Percentiles rank a stretch among this genome's conserved stretches.
Evolutionary conservation across 805 yeast genomes (phyloP).

Genomic region (Saccharomyces cerevisiae): DNA sequence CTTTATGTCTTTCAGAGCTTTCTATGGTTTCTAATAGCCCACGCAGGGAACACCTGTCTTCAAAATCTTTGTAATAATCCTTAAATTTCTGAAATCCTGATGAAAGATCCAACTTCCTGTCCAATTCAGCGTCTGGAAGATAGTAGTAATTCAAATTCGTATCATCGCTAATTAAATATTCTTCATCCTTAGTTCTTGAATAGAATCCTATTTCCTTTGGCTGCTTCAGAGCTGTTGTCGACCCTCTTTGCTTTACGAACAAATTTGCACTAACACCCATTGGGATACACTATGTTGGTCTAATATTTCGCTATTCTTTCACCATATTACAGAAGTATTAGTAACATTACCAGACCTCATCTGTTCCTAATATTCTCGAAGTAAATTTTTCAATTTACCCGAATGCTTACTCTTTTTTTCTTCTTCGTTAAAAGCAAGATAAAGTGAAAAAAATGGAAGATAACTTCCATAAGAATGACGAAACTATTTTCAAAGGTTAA

Average conservation of each 20-base stretch:
- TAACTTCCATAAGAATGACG: conserved; percentile 1
- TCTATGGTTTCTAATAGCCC: conserved; percentile 50
- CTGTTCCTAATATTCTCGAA: neutral
- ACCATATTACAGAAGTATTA: neutral
- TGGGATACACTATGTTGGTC: neutral
- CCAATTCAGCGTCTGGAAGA: conserved; percentile 65
- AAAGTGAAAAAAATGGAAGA: conserved; percentile 8
- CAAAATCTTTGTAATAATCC: conserved; percentile 45
- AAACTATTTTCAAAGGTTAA: neutral
- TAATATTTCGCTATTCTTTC: neutral
- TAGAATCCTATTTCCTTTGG: conserved; percentile 75
- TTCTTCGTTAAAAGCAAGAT: neutral
- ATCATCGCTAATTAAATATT: conserved; percentile 41
- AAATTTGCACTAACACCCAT: conserved; percentile 28
- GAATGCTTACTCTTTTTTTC: neutral
- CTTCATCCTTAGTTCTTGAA: conserved; percentile 53
- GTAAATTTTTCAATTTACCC: neutral
- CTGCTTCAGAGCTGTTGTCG: conserved; percentile 65
- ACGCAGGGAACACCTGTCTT: conserved; percentile 35
- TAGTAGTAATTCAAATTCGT: conserved; percentile 63
- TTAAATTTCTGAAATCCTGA: conserved; percentile 57
- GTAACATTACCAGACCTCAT: neutral
- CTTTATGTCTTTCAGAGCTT: conserved; percentile 42
- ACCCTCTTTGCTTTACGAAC: conserved; percentile 39
- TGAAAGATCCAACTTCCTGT: conserved; percentile 52